These are phyloP conservation scores for Raffaelea albimanens DNA, from an alignment of 2,329 filamentous ascomycete genomes.

Conservation along the genomic window DNA sequence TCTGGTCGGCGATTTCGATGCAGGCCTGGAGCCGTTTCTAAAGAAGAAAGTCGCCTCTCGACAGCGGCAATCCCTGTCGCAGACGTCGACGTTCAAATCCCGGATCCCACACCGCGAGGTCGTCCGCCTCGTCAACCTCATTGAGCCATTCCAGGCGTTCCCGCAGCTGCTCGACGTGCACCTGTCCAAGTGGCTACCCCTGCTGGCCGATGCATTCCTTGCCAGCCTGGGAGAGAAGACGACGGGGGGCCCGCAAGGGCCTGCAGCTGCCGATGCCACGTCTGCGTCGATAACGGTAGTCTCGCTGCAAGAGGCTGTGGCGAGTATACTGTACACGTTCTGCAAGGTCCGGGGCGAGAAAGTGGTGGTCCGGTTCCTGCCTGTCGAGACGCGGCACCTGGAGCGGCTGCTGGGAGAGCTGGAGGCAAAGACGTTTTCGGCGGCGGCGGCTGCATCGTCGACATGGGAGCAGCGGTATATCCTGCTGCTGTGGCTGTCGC, in stretches of 20 bases:
- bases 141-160: slow-evolving; percentile 91
- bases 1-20: slow-evolving; percentile 48
- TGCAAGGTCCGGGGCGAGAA: slow-evolving; percentile 94
- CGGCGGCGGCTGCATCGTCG: slow-evolving; percentile 11
- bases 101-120: slow-evolving; percentile 8
- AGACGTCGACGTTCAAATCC: neutral
- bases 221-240: slow-evolving; percentile 28
- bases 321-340: slow-evolving; percentile 74
- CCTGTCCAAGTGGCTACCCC: slow-evolving; percentile 64
- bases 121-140: slow-evolving; percentile 27
- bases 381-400: slow-evolving; percentile 78
- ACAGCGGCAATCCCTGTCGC: slow-evolving; percentile 18
- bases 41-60: too few relatives aligned
- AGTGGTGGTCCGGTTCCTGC: slow-evolving; percentile 81
- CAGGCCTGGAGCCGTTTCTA: slow-evolving; percentile 40
- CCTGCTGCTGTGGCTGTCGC: slow-evolving; percentile 77
- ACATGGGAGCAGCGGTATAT: slow-evolving; percentile 87
- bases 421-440: slow-evolving; percentile 30
- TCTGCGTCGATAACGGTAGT: slow-evolving; percentile 24
- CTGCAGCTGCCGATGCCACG: neutral
- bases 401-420: slow-evolving; percentile 70
- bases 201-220: slow-evolving; percentile 67
- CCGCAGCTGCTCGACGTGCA: slow-evolving; percentile 86
- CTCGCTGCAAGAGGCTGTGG: slow-evolving; percentile 61
- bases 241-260: slow-evolving; percentile 11